Evolutionary conservation across 2,329 filamentous ascomycete species (phyloP).

Genomic region (Hypoxylon sp.): DNA sequence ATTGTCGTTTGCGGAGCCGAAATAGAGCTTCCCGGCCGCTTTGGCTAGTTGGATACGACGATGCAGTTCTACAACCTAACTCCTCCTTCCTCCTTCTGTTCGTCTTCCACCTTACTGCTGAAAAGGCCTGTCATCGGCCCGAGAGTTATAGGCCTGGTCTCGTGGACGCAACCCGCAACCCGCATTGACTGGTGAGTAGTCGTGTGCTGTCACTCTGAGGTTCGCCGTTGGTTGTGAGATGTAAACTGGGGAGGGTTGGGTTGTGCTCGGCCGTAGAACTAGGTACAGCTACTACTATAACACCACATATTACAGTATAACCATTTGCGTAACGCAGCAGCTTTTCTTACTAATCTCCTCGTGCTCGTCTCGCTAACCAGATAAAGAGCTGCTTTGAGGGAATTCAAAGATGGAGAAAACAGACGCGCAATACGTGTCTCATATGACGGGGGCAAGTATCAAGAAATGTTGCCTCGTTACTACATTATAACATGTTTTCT

Average conservation of each 20-base stretch:
- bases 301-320: slow-evolving; percentile 36
- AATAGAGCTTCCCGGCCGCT: slow-evolving; percentile 69
- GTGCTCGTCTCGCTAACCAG: not conserved
- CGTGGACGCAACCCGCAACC: slow-evolving; percentile 7
- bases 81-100: slow-evolving; percentile 6
- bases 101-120: not conserved
- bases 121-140: slow-evolving; percentile 14
- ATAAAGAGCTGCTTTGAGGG: not conserved
- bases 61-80: not conserved
- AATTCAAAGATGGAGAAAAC: not conserved
- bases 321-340: slow-evolving; percentile 21
- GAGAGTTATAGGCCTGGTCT: slow-evolving; percentile 24
- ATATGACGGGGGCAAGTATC: slow-evolving; percentile 11
- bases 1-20: slow-evolving; percentile 74
- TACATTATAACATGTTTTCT: slow-evolving; percentile 1
- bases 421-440: slow-evolving; percentile 4
- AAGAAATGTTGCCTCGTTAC: slow-evolving; percentile 5
- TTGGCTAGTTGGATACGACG: slow-evolving; percentile 56
- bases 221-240: slow-evolving; percentile 23
- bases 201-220: slow-evolving; percentile 21
- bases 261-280: slow-evolving; percentile 20
- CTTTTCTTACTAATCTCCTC: slow-evolving; percentile 1
- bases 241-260: slow-evolving; percentile 12
- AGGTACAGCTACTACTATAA: slow-evolving; percentile 11
- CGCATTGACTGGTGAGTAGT: slow-evolving; percentile 18